A percentile compares a stretch with the other conserved stretches of the same genome.
These are phyloP conservation scores for Vickermania ingenoplastis DNA, from an alignment of 208 protist species.

Conservation along the genomic window DNA sequence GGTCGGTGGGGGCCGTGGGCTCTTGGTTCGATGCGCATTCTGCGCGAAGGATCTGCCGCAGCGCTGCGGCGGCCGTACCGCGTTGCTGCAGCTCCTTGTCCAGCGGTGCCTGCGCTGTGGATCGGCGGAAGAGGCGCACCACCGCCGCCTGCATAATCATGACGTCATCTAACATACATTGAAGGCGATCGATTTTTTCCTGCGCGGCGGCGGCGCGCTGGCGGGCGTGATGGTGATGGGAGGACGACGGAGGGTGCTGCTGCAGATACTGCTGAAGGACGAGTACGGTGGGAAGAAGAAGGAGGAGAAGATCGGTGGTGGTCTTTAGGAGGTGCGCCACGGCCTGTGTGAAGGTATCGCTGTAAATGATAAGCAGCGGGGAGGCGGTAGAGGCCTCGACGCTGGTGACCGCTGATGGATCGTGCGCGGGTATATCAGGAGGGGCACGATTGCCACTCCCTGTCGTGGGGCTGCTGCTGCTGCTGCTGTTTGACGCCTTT, in stretches of 20 bases:
- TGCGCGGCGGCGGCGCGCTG: not conserved
- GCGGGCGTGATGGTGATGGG: too few species aligned
- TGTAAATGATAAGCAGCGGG: not conserved
- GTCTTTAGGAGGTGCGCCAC: slow-evolving; percentile 26
- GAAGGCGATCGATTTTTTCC: not conserved
- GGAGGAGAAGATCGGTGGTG: slow-evolving; percentile 9
- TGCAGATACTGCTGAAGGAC: too few species aligned
- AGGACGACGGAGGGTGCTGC: too few species aligned
- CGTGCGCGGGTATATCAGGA: not conserved
- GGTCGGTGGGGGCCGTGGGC: too few species aligned
- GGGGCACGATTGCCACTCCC: too few species aligned
- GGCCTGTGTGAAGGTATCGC: slow-evolving; percentile 31
- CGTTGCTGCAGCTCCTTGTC: slow-evolving; percentile 4
- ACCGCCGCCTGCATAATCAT: slow-evolving; percentile 27
- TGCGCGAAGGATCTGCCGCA: not conserved
- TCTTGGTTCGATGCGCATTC: too few species aligned
- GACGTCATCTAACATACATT: slow-evolving; percentile 16
- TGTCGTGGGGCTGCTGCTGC: too few species aligned
- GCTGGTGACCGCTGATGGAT: too few species aligned
- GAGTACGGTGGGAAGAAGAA: not conserved
- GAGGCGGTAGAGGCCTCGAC: not conserved
- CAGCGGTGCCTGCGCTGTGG: slow-evolving; percentile 9
- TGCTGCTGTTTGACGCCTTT: not conserved
- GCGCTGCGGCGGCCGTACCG: not conserved
- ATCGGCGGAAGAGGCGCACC: slow-evolving; percentile 29